Base-by-base conservation (phyloP, 495 filamentous ascomycete species). In the Annulohypoxylon nitens region DNA sequence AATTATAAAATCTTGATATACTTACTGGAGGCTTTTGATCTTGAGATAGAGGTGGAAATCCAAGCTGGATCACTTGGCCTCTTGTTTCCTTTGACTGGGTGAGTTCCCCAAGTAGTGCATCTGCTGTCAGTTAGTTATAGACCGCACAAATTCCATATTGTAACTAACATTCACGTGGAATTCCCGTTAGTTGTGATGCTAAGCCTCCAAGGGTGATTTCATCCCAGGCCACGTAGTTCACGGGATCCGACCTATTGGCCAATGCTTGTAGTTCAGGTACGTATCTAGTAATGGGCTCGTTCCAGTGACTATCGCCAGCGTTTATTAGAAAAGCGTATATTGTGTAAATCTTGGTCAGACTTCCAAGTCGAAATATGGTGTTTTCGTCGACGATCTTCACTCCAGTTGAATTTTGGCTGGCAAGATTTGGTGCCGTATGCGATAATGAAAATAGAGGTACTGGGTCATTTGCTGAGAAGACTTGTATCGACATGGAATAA, bases 191-290 rank as follows among this genome's bases (percentile, higher is more conserved):
- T 58, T 90, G 88, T 25, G 82, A 83, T 0, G 86, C 87, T 45
- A 90, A 76, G 14, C 85, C 84, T 3, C 87, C 85, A 25, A 90
- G 78, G 0, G 87, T 90, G 11, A 90, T 78, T 2, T 88, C 81
- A 5, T 87, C 80, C 89, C 89, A 90, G 16, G 81, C 80, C 64
- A 58, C 80, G 70, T 54, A 81, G 74, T 14, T 69, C 12, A 61
- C 77, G 74, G 20, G 84, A 79, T 39, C 82, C 58, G 25, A 78
- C 14, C 57, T 54, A 36, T 78, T 78, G 6, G 78, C 73, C n/a
- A 77, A 51, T 4, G 78, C 78, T 8, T 79, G 81, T 3, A 90
- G 76, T 67, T 90, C 87, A 2, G 89, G 87, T 4, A 90, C 73
- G 51, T 86, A 88, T 45, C 87, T 83, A 18, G 79, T 90, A 54